Conservation (phyloP, 2,329 filamentous ascomycete genomes). For the Corniculantispora saksenae region DNA sequence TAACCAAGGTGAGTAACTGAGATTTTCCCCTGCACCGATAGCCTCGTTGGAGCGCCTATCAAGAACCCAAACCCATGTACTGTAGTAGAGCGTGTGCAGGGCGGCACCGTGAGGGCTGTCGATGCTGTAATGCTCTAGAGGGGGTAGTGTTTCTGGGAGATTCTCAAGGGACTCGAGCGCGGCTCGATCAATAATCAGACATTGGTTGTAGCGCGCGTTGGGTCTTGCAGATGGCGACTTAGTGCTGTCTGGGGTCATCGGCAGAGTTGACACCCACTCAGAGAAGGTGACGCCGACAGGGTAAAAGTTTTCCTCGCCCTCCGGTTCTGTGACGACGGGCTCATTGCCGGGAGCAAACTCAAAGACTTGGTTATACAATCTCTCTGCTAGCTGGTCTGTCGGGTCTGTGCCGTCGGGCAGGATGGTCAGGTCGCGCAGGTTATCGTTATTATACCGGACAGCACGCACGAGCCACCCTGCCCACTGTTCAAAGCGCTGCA, state of each 20-base stretch:
- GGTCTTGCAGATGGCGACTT: background rate
- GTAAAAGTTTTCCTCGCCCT: conserved; percentile 9
- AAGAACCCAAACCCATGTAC: conserved; percentile 11
- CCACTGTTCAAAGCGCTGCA: background rate
- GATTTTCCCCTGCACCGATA: background rate
- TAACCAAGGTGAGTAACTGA: conserved; percentile 11
- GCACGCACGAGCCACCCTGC: background rate
- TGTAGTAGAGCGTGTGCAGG: background rate
- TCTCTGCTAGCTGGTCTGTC: conserved; percentile 8
- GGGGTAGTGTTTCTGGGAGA: conserved; percentile 7
- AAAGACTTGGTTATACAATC: conserved; percentile 9
- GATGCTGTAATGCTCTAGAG: background rate
- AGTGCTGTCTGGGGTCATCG: background rate
- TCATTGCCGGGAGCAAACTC: conserved; percentile 1
- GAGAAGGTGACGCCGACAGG: conserved; percentile 5
- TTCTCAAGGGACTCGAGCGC: conserved; percentile 10
- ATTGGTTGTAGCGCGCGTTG: conserved; percentile 11
- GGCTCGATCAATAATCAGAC: conserved; percentile 9
- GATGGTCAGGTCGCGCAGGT: background rate
- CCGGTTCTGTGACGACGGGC: background rate
- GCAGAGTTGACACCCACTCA: conserved; percentile 8
- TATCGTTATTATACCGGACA: background rate
- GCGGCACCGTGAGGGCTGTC: background rate
- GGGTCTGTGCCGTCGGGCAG: conserved; percentile 1
- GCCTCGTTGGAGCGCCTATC: conserved; percentile 6